Percentiles rank a stretch among this genome's conserved stretches.
Conservation (phyloP, 139 green algal genomes). For the Volvox africanus region DNA sequence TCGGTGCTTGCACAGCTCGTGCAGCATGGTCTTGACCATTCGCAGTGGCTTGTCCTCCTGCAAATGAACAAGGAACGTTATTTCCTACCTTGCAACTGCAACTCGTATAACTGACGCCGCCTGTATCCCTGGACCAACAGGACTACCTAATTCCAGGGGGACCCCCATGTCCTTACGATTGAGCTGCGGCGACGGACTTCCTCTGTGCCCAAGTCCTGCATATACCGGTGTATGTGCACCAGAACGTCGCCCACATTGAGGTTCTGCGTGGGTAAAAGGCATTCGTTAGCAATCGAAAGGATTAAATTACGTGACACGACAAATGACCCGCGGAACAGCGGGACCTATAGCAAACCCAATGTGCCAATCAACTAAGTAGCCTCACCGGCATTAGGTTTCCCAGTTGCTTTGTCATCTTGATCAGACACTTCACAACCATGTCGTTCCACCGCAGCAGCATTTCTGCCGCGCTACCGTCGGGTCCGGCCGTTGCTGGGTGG, state of each 20-base stretch:
- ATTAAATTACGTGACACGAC: not conserved
- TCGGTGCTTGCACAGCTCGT: slow-evolving; percentile 85
- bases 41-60: slow-evolving; percentile 95
- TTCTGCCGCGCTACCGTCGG: not conserved
- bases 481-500: not conserved
- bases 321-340: not conserved
- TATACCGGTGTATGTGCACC: slow-evolving; percentile 90
- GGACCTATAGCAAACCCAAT: not conserved
- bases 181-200: slow-evolving; percentile 86
- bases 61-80: not conserved
- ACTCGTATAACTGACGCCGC: not conserved
- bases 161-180: not conserved
- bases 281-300: not conserved
- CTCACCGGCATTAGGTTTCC: slow-evolving; percentile 63
- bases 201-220: slow-evolving; percentile 87
- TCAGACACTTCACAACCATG: slow-evolving; percentile 97
- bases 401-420: slow-evolving; percentile 94
- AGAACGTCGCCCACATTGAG: slow-evolving; percentile 86
- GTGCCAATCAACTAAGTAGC: not conserved
- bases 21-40: slow-evolving; percentile 97
- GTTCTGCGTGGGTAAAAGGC: slow-evolving; percentile 55
- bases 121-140: not conserved
- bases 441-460: slow-evolving; percentile 75
- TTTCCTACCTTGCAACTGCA: too few species aligned
- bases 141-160: too few species aligned